Evolutionary conservation across 257 asterid genomes (phyloP), one percentile per base, ranked within the genome.

Genomic region (Pogostemon cablin): DNA sequence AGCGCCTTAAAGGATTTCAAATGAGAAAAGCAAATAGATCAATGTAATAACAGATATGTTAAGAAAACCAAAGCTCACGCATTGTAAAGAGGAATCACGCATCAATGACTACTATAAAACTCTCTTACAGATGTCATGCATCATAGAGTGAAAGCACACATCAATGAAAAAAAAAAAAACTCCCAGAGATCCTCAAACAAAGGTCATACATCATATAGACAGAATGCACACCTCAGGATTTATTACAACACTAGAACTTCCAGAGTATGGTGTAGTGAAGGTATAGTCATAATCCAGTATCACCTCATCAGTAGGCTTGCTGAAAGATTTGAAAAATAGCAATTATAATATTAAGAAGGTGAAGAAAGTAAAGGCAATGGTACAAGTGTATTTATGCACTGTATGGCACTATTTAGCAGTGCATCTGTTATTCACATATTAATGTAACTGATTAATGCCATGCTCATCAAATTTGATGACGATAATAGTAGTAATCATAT

Each of bases 231-330:
- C 99, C 99, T 88, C 86, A 20, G 77, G 50, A 75, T 58, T 81
- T 69, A 62, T 65, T 75, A 88, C 90, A 37, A 85, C 75, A 75
- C 67, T 62, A 77, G 72, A 84, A 75, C 96, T 88, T 73, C 99
- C 98, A 63, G 81, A 65, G 74, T 91, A 95, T 67, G 97, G 99
- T 64, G 98, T 95, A 48, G 98, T 91, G 89, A 95, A 95, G 44
- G 98, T 95, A 79, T 91, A 95, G 74, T 95, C 99, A 77, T 91
- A 95, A 68, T 95, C 99, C 77, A 91, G 86, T 78, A 89, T 85
- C 83, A 95, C 88, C 88, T 88, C 87, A 69, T 95, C 88, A 38
- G 87, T 74, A 38, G 98, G 97, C 75, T 89, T 83, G 85, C 99
- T 95, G 86, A 88, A 77, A 60, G 69, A 69, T 58, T 17, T 61